Evolutionary conservation across 2,329 filamentous ascomycete genomes (phyloP), one percentile per base, ranked within the genome.

Genomic region (Lecanicillium sp.): DNA sequence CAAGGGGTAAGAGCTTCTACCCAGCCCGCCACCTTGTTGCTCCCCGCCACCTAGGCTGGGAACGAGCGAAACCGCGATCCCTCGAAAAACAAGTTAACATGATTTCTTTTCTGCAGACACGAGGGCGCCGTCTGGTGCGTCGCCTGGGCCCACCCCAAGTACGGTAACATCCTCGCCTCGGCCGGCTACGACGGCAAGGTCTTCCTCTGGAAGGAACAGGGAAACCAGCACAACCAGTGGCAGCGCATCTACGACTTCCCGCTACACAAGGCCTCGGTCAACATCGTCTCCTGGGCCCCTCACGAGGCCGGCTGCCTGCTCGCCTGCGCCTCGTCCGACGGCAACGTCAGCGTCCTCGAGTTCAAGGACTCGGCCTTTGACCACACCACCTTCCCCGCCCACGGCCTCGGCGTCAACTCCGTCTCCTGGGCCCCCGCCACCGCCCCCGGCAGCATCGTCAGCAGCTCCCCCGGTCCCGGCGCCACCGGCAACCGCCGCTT

Each of bases 111-210:
- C 21, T 20, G 51, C 60, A 95, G 91, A 56, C 93, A 98, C 65
- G 93, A 98, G 68, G 91, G 91, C 54, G 90, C 93, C 29, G 91
- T 98, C 51, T 98, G 93, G 93, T 95, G 88, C 66, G 88, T 97
- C 51, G 86, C 90, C 59, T 98, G 93, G 93, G 90, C 91, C 41
- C 93, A 98, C 64, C 93, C 93, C 54, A 97, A 98, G 67, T 97
- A 94, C 69, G 93, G 93, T 72, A 96, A 91, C 67, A 96, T 98
- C 63, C 84, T 98, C 52, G 93, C 93, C 48, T 95, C 89, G 53
- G 88, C 90, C 44, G 89, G 87, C 56, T 98, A 96, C 73, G 93
- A 98, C 69, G 93, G 91, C 69, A 95, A 95, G 70, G 91, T 98
- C 56, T 83, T 97, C 67, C 95, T 98, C 76, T 98, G 91, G 90